Base-by-base conservation (phyloP, 2,329 filamentous ascomycete genomes). In the Pseudocercospora fijiensis region DNA sequence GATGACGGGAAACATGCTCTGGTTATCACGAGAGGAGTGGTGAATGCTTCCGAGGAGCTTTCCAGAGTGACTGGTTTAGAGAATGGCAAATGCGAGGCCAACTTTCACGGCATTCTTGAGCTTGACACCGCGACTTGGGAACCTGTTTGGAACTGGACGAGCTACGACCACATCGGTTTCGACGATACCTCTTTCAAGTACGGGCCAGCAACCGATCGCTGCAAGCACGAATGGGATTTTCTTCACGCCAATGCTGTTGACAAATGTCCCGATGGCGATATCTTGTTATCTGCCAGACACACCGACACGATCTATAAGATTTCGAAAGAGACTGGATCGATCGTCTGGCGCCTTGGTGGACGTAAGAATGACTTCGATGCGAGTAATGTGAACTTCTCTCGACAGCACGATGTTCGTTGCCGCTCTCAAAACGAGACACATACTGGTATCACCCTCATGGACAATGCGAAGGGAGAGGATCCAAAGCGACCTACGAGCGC, bases 221-320 rank as follows among this genome's bases (percentile, higher is more conserved):
- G 64, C 30, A 52, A 60, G 22, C 51, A 58, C 28, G 62, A 52
- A 28, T 64, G 62, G 62, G 62, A 64, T 33, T 64, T 58, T 20
- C 30, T 64, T 22, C 62, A 64, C 26, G 45, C 57, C 26, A 65
- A 66, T 22, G 81, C 82, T 45, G 72, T 85, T 30, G 82, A 84
- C 70, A 83, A 84, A 69, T 62, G 63, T 11, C 65, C 71, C 0
- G 70, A 78, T 0, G 82, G 82, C 2, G 79, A 85, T 67, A 86
- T 82, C 62, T 70, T 85, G 6, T 76, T 86, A 28, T 85, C 83
- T 0, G 78, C 79, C 1, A 79, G 83, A 2, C 78, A 84, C 69
- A 77, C 79, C 49, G 78, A 78, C 68, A 77, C 80, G 10, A 75
- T 85, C 18, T 77, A 77, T 57, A 79, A 78, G 56, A 77, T 86